These are phyloP conservation scores for Solanum ahanhuiri DNA, from an alignment of 257 asterid species.

Conservation along the genomic window DNA sequence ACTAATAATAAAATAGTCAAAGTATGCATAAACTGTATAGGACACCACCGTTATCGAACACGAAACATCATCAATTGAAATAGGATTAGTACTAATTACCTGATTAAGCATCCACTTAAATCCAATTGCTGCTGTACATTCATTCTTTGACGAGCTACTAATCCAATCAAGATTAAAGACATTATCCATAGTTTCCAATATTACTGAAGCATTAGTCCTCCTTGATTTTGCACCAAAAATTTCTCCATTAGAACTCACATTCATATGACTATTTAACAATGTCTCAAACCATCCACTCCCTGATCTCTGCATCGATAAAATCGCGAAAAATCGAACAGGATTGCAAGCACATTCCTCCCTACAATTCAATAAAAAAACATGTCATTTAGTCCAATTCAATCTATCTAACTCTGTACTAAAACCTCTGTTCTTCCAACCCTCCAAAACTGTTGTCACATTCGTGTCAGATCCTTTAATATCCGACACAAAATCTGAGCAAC, in stretches of 20 bases:
- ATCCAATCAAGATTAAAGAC: conserved; percentile 65
- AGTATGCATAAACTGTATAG: background rate
- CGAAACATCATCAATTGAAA: background rate
- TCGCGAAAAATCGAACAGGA: conserved; percentile 56
- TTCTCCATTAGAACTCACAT: conserved; percentile 82
- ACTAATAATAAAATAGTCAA: background rate
- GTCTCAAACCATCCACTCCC: conserved; percentile 98
- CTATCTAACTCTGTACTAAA: background rate
- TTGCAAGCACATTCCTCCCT: conserved; percentile 85
- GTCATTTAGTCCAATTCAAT: background rate
- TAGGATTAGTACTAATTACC: conserved; percentile 20
- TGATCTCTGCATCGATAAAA: conserved; percentile 80
- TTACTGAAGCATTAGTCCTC: conserved; percentile 40
- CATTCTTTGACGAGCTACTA: conserved; percentile 73
- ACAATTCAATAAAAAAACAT: background rate
- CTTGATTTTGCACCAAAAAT: conserved; percentile 41
- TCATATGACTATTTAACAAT: conserved; percentile 55
- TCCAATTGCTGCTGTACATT: conserved; percentile 78
- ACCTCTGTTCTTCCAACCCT: background rate
- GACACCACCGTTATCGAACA: background rate
- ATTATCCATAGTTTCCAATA: conserved; percentile 30
- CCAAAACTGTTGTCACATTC: background rate
- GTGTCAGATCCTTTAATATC: background rate
- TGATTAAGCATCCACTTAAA: conserved; percentile 97
- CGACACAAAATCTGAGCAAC: background rate